phyloP scores from a whole-genome alignment of 257 asterid genomes.

The Gentiana macrophylla region DNA sequence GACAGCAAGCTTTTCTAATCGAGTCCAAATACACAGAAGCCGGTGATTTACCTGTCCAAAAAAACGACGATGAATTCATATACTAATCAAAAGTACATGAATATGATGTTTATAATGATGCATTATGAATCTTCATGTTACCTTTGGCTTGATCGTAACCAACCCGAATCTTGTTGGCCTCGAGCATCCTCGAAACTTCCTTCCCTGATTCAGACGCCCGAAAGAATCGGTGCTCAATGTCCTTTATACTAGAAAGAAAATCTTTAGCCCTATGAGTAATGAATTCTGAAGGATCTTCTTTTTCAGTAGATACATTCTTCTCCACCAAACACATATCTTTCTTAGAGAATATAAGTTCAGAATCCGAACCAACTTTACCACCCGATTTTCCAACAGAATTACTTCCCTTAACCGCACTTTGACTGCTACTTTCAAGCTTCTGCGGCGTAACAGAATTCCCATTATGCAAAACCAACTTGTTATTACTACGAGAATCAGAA shows the following conservation, averaged over 20 bases:
- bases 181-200: conserved; percentile 96
- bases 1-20: conserved; percentile 64
- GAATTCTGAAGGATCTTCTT: conserved; percentile 95
- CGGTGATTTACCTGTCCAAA: conserved; percentile 48
- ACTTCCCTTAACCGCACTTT: conserved; percentile 20
- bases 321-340: conserved; percentile 30
- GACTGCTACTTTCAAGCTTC: conserved; percentile 15
- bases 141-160: conserved; percentile 87
- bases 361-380: conserved; percentile 29
- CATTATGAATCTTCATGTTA: conserved; percentile 8
- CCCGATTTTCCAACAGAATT: conserved; percentile 15
- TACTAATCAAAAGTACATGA: no score
- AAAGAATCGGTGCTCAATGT: conserved; percentile 85
- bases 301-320: conserved; percentile 45
- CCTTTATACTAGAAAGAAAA: conserved; percentile 85
- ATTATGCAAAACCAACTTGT: conserved; percentile 18
- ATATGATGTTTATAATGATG: no score
- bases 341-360: conserved; percentile 7
- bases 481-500: conserved; percentile 20
- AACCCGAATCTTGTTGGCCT: conserved; percentile 77
- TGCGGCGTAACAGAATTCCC: conserved; percentile 15
- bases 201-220: conserved; percentile 97
- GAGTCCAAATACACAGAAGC: conserved; percentile 49
- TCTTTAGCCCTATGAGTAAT: conserved; percentile 95
- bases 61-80: not conserved